These are phyloP conservation scores for Fusarium oligoseptatum DNA, from an alignment of 2,329 filamentous ascomycete species.

Conservation along the genomic window DNA sequence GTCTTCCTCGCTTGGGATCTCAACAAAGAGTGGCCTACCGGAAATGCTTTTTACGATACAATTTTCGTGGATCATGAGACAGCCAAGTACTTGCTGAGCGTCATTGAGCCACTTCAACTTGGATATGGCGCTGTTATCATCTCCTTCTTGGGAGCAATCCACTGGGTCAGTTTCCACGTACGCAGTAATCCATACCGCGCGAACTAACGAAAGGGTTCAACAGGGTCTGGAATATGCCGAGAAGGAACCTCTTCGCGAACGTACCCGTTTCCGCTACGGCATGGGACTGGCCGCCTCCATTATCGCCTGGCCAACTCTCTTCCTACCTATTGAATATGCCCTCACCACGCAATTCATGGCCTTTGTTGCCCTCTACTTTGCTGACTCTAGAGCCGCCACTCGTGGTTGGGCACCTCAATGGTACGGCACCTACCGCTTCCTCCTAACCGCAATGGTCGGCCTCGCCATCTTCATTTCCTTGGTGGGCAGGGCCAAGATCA, in stretches of 20 bases:
- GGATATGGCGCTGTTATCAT: conserved; percentile 94
- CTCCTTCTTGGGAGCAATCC: conserved; percentile 92
- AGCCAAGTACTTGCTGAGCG: conserved; percentile 77
- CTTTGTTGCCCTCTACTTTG: conserved; percentile 89
- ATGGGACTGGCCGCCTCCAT: conserved; percentile 84
- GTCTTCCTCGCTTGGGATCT: conserved; percentile 87
- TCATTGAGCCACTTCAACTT: conserved; percentile 88
- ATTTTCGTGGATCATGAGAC: conserved; percentile 77
- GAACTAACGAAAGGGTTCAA: background rate
- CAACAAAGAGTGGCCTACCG: conserved; percentile 74
- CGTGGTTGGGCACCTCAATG: conserved; percentile 85
- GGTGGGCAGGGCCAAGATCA: conserved; percentile 84
- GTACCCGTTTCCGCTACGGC: conserved; percentile 85
- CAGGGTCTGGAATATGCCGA: conserved; percentile 84
- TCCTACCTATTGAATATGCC: conserved; percentile 87
- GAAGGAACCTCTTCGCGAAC: conserved; percentile 69
- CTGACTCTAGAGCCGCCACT: conserved; percentile 79
- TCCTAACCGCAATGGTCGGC: conserved; percentile 91
- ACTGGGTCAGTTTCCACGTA: conserved; percentile 71
- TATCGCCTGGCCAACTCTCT: conserved; percentile 89
- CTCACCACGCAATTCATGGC: conserved; percentile 87
- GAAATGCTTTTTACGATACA: conserved; percentile 64
- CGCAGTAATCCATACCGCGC: accelerated
- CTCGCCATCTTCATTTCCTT: conserved; percentile 83
- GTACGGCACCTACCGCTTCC: conserved; percentile 92